A percentile compares a stretch with the other conserved stretches of the same genome.
Evolutionary conservation across 148 eudicot species (phyloP).

Genomic region (Camellia lanceoleosa): DNA sequence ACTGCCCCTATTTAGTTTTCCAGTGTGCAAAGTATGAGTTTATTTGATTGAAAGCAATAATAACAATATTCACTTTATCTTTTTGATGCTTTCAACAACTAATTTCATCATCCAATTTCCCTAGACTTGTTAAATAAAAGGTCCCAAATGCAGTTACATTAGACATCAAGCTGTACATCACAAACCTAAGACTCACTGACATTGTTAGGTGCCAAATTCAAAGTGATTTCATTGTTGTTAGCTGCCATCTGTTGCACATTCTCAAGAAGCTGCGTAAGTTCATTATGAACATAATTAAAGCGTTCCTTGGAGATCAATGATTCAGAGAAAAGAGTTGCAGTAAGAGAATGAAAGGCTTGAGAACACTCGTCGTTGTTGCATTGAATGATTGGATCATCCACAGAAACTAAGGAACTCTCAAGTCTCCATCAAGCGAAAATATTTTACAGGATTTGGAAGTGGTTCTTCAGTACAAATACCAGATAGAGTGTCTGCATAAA

Average conservation of each 20-base stretch:
- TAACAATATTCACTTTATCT: constrained; percentile 11
- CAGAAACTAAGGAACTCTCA: constrained; percentile 41
- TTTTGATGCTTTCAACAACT: neutral
- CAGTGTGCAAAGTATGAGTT: constrained; percentile 6
- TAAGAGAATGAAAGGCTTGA: constrained; percentile 47
- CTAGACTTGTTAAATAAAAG: constrained; percentile 2
- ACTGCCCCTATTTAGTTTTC: neutral
- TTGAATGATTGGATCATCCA: constrained; percentile 32
- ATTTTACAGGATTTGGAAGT: constrained; percentile 62
- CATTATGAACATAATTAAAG: constrained; percentile 38
- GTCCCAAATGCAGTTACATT: constrained; percentile 4
- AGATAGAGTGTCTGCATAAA: constrained; percentile 67
- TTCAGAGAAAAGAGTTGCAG: constrained; percentile 40
- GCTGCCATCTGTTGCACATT: constrained; percentile 43
- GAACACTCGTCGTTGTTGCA: constrained; percentile 30
- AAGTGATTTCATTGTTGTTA: constrained; percentile 22
- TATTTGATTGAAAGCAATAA: constrained; percentile 1
- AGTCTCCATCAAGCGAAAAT: constrained; percentile 57
- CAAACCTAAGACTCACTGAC: constrained; percentile 24
- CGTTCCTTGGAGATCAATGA: constrained; percentile 52
- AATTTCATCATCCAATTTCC: constrained; percentile 7
- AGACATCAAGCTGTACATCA: neutral
- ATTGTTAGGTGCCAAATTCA: constrained; percentile 27
- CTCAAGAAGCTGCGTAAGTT: constrained; percentile 46
- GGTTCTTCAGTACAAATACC: constrained; percentile 51